phyloP scores from a whole-genome alignment of 805 yeast species.

The Brettanomyces nanus region DNA sequence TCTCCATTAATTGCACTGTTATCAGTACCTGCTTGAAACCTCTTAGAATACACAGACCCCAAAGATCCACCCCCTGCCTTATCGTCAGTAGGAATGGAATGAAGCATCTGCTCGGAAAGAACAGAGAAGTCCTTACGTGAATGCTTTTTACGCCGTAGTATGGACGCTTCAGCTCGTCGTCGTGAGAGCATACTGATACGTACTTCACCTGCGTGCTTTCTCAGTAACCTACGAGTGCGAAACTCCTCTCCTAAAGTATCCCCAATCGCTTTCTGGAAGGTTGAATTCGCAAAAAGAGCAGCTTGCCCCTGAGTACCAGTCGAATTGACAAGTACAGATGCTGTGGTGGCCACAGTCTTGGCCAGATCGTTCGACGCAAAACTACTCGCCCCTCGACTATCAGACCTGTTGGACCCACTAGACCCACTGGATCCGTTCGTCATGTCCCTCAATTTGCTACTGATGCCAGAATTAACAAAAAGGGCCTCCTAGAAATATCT shows the following conservation, averaged over 20 bases:
- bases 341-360: conserved; percentile 37
- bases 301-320: conserved; percentile 11
- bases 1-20: neutral
- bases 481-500: no score
- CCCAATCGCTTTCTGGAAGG: conserved; percentile 38
- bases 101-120: conserved; percentile 55
- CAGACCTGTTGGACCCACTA: no score
- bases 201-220: conserved; percentile 10
- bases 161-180: conserved; percentile 4
- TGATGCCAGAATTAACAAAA: no score
- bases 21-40: no score
- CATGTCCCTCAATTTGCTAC: conserved; percentile 78
- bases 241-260: conserved; percentile 30
- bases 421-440: neutral
- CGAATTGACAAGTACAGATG: conserved; percentile 37
- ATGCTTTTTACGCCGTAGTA: conserved; percentile 5
- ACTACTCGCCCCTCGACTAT: no score
- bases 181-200: conserved; percentile 5
- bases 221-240: conserved; percentile 17
- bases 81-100: conserved; percentile 38
- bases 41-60: no score
- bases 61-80: no score
- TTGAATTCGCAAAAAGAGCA: conserved; percentile 17
- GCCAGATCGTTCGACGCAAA: conserved; percentile 2
- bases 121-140: conserved; percentile 35